Conservation (phyloP, 441 rosid species). For the Breynia disticha region DNA sequence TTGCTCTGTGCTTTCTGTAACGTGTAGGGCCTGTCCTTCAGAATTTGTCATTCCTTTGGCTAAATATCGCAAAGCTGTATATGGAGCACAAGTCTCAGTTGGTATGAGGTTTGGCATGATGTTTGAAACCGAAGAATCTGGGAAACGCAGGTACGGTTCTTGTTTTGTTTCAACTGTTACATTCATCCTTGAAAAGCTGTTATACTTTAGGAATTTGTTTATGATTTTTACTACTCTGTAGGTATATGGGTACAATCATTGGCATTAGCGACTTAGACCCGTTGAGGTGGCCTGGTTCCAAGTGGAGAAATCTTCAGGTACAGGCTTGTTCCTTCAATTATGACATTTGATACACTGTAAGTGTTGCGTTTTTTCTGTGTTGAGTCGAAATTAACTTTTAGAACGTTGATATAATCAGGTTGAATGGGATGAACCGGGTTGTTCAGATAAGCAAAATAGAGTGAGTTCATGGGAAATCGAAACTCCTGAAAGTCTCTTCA, state of each 20-base stretch:
- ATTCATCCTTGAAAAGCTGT: background rate
- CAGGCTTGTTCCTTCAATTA: background rate
- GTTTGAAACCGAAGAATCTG: constrained; percentile 96
- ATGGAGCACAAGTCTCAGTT: constrained; percentile 74
- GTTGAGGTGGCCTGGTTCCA: constrained; percentile 94
- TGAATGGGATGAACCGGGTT: constrained; percentile 99
- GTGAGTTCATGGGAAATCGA: constrained; percentile 97
- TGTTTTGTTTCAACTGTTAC: background rate
- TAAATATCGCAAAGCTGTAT: constrained; percentile 76
- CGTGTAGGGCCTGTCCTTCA: constrained; percentile 80
- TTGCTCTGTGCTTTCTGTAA: constrained; percentile 5
- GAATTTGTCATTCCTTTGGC: constrained; percentile 81
- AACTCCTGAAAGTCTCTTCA: constrained; percentile 96
- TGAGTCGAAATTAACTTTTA: background rate
- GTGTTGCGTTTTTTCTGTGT: background rate
- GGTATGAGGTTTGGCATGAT: constrained; percentile 99
- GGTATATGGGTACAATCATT: constrained; percentile 92
- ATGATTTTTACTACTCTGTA: constrained; percentile 15
- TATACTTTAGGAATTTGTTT: too few species aligned
- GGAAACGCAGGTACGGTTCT: constrained; percentile 61
- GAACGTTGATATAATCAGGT: constrained; percentile 28
- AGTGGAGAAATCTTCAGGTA: constrained; percentile 98
- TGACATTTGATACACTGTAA: background rate
- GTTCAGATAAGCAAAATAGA: constrained; percentile 79
- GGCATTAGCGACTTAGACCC: constrained; percentile 91